A percentile compares a stretch with the other conserved stretches of the same genome.
These are phyloP conservation scores for Moesziomyces globuligerus DNA, from an alignment of 1,284 basidiomycete genomes.

Conservation along the genomic window DNA sequence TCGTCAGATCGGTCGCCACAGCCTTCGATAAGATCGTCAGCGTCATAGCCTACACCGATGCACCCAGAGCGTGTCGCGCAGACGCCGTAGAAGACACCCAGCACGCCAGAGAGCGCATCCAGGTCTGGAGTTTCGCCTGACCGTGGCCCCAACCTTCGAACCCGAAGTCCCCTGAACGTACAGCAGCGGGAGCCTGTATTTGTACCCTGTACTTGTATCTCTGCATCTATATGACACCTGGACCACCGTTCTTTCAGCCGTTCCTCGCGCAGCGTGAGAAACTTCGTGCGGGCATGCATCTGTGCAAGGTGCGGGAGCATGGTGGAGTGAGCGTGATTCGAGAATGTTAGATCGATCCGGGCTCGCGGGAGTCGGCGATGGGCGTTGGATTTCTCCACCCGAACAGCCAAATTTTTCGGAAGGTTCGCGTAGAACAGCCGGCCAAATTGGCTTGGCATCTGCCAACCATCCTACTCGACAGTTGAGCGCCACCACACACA, in stretches of 20 bases:
- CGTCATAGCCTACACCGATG: constrained; percentile 18
- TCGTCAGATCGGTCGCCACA: constrained; percentile 39
- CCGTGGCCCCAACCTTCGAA: too few species aligned
- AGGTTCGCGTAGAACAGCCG: constrained; percentile 12
- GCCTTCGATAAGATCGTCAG: constrained; percentile 55
- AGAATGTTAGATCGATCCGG: background rate
- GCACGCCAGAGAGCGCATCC: constrained; percentile 31
- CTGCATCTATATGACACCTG: constrained; percentile 1
- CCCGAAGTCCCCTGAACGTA: too few species aligned
- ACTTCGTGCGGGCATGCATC: too few species aligned
- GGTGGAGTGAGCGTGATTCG: too few species aligned
- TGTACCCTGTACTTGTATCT: constrained; percentile 4
- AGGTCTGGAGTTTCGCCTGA: constrained; percentile 52
- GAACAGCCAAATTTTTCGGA: constrained; percentile 41
- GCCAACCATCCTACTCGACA: background rate
- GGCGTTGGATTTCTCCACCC: constrained; percentile 17
- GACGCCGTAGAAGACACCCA: background rate
- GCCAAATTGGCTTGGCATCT: background rate
- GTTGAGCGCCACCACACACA: background rate
- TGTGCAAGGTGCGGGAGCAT: too few species aligned
- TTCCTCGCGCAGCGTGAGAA: too few species aligned
- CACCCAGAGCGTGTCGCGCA: background rate
- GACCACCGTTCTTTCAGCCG: too few species aligned
- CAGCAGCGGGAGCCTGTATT: too few species aligned
- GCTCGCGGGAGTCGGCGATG: constrained; percentile 18